A percentile compares a stretch with the other conserved stretches of the same genome.
Evolutionary conservation across 495 filamentous ascomycete genomes (phyloP).

Genomic region (Podospora bellae-mahoneyi): DNA sequence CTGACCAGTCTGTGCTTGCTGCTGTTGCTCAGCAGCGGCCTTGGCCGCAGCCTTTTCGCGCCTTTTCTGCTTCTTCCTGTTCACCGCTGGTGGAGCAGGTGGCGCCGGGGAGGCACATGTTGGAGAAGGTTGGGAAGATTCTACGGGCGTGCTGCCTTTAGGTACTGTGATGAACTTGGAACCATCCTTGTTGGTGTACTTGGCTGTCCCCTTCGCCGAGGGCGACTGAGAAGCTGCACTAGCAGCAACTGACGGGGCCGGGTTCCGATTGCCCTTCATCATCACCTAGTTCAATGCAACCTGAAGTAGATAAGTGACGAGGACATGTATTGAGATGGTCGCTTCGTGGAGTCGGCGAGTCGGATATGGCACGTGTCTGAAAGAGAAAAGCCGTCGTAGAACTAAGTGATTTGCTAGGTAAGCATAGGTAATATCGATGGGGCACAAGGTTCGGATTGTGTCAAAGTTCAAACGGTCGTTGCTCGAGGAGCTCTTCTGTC

Average conservation of each 20-base stretch:
- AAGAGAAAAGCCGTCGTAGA: background rate
- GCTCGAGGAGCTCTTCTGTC: background rate
- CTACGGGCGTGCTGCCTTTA: conserved; percentile 50
- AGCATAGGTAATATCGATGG: background rate
- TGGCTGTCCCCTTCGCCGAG: conserved; percentile 47
- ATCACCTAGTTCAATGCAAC: conserved; percentile 29
- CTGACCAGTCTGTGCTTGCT: conserved; percentile 29
- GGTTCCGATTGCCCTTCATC: conserved; percentile 54
- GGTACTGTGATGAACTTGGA: conserved; percentile 66
- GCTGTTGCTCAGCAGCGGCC: conserved; percentile 50
- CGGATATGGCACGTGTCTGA: background rate
- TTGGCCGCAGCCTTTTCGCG: conserved; percentile 73
- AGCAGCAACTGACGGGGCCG: conserved; percentile 38
- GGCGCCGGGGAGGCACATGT: conserved; percentile 36
- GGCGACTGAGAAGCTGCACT: conserved; percentile 38
- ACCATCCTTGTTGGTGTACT: conserved; percentile 64
- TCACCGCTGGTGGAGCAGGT: conserved; percentile 53
- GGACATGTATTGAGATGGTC: conserved; percentile 30
- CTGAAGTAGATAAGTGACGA: conserved; percentile 27
- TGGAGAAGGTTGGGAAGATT: conserved; percentile 50
- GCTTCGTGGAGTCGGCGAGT: background rate
- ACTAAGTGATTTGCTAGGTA: background rate
- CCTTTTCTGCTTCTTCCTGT: conserved; percentile 90
- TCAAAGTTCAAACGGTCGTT: background rate
- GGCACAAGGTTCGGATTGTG: background rate